A percentile compares a stretch with the other conserved stretches of the same genome.
Evolutionary conservation across 2,329 filamentous ascomycete species (phyloP).

Genomic region (Phialophora tarda): DNA sequence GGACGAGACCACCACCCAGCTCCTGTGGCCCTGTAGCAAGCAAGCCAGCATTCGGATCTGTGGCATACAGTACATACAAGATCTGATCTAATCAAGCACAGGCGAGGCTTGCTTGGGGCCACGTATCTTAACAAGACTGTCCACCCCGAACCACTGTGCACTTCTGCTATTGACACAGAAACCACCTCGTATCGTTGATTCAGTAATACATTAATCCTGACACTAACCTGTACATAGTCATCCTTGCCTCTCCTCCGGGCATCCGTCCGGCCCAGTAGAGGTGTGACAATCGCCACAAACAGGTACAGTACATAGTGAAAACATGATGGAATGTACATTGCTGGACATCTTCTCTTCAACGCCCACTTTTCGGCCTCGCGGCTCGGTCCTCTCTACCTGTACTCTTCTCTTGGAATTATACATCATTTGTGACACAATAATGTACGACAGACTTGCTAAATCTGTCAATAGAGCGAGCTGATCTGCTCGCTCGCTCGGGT

Average conservation of each 20-base stretch:
- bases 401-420: background rate
- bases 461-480: background rate
- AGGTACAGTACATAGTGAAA: slow-evolving; percentile 11
- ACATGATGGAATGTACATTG: slow-evolving; percentile 10
- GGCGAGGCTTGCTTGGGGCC: too few relatives aligned
- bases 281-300: background rate
- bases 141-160: too few relatives aligned
- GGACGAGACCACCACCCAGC: too few relatives aligned
- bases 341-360: slow-evolving; percentile 12
- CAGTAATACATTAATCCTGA: background rate
- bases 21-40: too few relatives aligned
- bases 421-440: slow-evolving; percentile 5
- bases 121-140: too few relatives aligned
- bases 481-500: background rate
- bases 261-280: background rate
- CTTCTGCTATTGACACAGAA: too few relatives aligned
- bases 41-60: too few relatives aligned
- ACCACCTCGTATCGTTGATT: background rate
- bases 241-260: background rate
- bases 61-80: too few relatives aligned
- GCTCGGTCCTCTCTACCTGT: slow-evolving; percentile 4
- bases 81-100: too few relatives aligned
- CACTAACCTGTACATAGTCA: background rate
- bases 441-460: background rate
- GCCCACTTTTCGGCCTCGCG: slow-evolving; percentile 18